Percentiles rank a stretch among this genome's conserved stretches.
phyloP scores from a whole-genome alignment of 2,329 filamentous ascomycete genomes.

The Aaosphaeria arxii region DNA sequence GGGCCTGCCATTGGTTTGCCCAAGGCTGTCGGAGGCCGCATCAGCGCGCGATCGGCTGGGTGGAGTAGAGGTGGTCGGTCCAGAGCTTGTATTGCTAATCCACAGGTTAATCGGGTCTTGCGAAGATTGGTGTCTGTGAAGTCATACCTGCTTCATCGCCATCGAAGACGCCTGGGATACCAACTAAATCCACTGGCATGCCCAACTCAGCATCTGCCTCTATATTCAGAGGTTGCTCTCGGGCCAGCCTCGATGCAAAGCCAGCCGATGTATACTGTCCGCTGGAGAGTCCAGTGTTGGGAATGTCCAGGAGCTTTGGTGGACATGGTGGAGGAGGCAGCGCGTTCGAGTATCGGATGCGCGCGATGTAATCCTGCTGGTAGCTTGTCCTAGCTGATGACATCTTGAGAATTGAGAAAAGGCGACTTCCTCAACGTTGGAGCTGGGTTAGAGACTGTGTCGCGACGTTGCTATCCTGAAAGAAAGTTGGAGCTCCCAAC shows the following conservation, averaged over 20 bases:
- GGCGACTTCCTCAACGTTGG: slow-evolving; percentile 16
- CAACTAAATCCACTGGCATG: slow-evolving; percentile 94
- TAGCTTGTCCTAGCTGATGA: slow-evolving; percentile 40
- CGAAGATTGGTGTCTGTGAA: neutral
- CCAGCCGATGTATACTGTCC: slow-evolving; percentile 86
- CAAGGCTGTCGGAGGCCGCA: slow-evolving; percentile 78
- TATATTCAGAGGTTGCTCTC: slow-evolving; percentile 92
- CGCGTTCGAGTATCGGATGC: slow-evolving; percentile 92
- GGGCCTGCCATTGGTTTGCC: slow-evolving; percentile 78
- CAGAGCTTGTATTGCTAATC: slow-evolving; percentile 75
- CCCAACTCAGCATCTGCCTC: slow-evolving; percentile 96
- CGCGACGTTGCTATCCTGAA: slow-evolving; percentile 13
- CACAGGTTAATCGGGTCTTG: slow-evolving; percentile 15
- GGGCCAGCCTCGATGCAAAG: slow-evolving; percentile 83
- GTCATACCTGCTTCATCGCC: slow-evolving; percentile 84
- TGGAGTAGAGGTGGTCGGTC: slow-evolving; percentile 70
- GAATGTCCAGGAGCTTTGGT: slow-evolving; percentile 95
- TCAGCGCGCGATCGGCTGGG: slow-evolving; percentile 77
- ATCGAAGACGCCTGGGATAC: slow-evolving; percentile 91
- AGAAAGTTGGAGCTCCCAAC: slow-evolving; percentile 23
- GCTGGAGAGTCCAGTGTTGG: slow-evolving; percentile 82
- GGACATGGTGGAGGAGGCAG: slow-evolving; percentile 91
- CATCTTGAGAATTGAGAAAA: slow-evolving; percentile 14
- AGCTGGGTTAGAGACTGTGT: slow-evolving; percentile 1
- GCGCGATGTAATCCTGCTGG: slow-evolving; percentile 96